Percentiles rank a stretch among this genome's conserved stretches.
These are phyloP conservation scores for Ganoderma sinense DNA, from an alignment of 1,284 basidiomycete genomes.

Conservation along the genomic window DNA sequence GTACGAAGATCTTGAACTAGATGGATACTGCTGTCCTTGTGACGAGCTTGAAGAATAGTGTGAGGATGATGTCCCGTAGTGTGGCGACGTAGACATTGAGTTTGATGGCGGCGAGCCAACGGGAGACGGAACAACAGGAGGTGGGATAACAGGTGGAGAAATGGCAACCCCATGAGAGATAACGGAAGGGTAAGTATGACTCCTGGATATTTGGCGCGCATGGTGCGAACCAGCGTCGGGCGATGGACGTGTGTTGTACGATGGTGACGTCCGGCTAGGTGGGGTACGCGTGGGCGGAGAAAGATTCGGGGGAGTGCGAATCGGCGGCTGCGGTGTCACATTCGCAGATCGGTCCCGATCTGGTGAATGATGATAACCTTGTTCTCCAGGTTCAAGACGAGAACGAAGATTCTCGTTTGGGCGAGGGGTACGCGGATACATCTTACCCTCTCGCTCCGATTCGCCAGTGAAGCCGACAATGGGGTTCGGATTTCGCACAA, in stretches of 20 bases:
- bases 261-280: slow-evolving; percentile 24
- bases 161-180: background rate
- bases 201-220: slow-evolving; percentile 32
- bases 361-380: slow-evolving; percentile 10
- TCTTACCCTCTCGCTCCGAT: slow-evolving; percentile 31
- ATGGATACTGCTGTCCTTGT: slow-evolving; percentile 17
- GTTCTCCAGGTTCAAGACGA: slow-evolving; percentile 6
- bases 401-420: slow-evolving; percentile 14
- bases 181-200: slow-evolving; percentile 37
- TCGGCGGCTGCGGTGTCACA: slow-evolving; percentile 24
- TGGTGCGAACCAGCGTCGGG: slow-evolving; percentile 21
- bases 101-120: background rate
- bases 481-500: slow-evolving; percentile 15
- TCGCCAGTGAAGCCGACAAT: slow-evolving; percentile 29
- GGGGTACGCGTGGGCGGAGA: slow-evolving; percentile 22
- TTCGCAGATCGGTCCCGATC: slow-evolving; percentile 22
- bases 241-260: slow-evolving; percentile 24
- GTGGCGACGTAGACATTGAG: slow-evolving; percentile 17
- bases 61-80: slow-evolving; percentile 20
- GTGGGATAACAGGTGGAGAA: slow-evolving; percentile 11
- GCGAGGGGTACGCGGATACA: slow-evolving; percentile 35
- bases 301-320: slow-evolving; percentile 24
- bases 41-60: slow-evolving; percentile 8
- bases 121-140: slow-evolving; percentile 22
- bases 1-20: slow-evolving; percentile 13